phyloP scores from a whole-genome alignment of 768 basidiomycete genomes.

The Coprinellus aureogranulatus region DNA sequence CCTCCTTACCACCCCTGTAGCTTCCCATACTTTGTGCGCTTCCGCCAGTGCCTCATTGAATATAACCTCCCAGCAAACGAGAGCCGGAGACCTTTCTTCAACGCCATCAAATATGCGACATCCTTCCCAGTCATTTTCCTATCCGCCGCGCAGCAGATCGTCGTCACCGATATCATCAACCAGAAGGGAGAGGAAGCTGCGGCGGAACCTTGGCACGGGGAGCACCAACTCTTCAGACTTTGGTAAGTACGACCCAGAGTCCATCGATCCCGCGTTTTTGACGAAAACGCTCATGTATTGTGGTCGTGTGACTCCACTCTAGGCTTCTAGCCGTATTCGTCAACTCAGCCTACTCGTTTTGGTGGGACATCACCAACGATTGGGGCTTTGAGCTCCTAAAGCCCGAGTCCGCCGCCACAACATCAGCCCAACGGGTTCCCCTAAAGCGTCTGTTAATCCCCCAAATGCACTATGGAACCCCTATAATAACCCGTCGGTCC shows the following conservation, averaged over 20 bases:
- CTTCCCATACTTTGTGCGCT: conserved; percentile 85
- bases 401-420: conserved; percentile 24
- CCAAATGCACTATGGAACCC: conserved; percentile 41
- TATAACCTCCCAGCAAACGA: conserved; percentile 62
- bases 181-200: conserved; percentile 43
- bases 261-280: background rate
- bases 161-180: conserved; percentile 56
- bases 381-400: conserved; percentile 88
- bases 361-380: conserved; percentile 99
- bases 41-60: conserved; percentile 93
- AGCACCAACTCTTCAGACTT: conserved; percentile 75
- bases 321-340: conserved; percentile 83
- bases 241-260: conserved; percentile 54
- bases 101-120: conserved; percentile 94
- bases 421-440: conserved; percentile 27
- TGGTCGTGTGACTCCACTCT: background rate
- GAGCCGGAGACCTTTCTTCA: conserved; percentile 74
- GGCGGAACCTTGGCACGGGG: conserved; percentile 64
- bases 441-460: conserved; percentile 46
- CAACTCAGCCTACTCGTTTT: conserved; percentile 94
- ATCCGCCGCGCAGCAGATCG: conserved; percentile 83
- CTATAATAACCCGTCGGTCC: conserved; percentile 20
- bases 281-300: conserved; percentile 5
- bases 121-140: conserved; percentile 95
- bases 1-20: conserved; percentile 28